Conservation (phyloP, 352 stramenopile species). For the Blastocystis sp. region DNA sequence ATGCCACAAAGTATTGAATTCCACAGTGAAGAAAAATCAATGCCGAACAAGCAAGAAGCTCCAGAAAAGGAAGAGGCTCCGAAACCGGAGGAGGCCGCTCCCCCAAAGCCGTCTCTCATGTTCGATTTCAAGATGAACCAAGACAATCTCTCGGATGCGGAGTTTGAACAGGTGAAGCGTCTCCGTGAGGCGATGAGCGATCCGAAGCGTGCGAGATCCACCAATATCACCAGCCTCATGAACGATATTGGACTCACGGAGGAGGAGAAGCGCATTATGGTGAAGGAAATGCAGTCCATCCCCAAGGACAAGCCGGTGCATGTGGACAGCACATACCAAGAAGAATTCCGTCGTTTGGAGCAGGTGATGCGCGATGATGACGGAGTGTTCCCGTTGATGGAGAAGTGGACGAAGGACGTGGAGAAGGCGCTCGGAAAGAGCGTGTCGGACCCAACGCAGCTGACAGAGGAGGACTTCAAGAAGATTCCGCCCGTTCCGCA, state of each 20-base stretch:
- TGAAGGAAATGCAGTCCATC: not conserved
- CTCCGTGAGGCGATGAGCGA: conserved; percentile 23
- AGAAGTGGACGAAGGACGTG: conserved; percentile 18
- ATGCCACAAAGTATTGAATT: not conserved
- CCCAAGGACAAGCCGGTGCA: not conserved
- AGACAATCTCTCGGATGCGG: conserved; percentile 13
- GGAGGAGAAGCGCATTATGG: conserved; percentile 28
- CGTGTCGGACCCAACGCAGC: not conserved
- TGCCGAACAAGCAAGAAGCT: not conserved
- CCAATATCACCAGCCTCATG: not conserved
- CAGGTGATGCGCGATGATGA: conserved; percentile 4
- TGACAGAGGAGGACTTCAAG: conserved; percentile 31
- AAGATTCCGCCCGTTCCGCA: conserved; percentile 12
- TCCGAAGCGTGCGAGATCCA: not conserved
- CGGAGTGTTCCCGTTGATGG: not conserved
- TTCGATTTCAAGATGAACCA: conserved; percentile 16
- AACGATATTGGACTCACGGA: conserved; percentile 34
- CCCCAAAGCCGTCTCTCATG: conserved; percentile 5
- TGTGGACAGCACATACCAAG: not conserved
- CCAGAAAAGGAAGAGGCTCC: not conserved
- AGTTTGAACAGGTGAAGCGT: conserved; percentile 3
- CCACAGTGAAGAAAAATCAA: not conserved
- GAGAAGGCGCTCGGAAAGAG: conserved; percentile 33
- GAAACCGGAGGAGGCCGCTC: not conserved
- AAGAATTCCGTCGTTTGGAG: conserved; percentile 1